phyloP scores from a whole-genome alignment of 495 filamentous ascomycete genomes.

The Thozetella sp. region DNA sequence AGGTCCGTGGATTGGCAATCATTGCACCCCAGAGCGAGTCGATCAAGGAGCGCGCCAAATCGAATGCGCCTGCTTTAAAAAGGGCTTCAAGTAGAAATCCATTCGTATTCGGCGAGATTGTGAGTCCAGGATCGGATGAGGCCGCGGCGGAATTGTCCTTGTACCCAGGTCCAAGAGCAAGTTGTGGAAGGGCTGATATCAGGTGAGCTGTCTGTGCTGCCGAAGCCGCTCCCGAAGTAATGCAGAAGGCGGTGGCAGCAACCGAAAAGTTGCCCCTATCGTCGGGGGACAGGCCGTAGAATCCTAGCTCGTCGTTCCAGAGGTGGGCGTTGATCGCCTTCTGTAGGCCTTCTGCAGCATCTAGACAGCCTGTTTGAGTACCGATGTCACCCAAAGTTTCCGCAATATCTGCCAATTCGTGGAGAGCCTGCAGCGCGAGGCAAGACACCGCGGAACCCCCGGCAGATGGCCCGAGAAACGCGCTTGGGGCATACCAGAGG shows the following conservation, averaged over 20 bases:
- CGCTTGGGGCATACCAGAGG: neutral
- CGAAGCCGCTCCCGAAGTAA: neutral
- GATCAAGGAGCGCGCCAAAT: too few species aligned
- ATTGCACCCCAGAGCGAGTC: too few species aligned
- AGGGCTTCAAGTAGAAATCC: neutral
- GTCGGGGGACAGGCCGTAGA: neutral
- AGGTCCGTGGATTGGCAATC: too few species aligned
- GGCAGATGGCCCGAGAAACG: neutral
- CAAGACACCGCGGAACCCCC: neutral
- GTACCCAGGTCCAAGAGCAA: neutral
- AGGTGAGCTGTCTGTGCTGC: neutral
- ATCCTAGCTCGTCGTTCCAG: neutral
- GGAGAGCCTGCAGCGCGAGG: neutral
- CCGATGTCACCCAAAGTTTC: neutral
- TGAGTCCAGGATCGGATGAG: neutral
- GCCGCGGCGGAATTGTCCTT: neutral
- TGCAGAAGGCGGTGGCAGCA: neutral
- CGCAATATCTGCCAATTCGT: neutral
- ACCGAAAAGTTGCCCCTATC: neutral
- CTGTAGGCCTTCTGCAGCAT: neutral
- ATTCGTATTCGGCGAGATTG: neutral
- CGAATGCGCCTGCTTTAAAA: too few species aligned
- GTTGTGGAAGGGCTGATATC: neutral
- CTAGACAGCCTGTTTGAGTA: neutral
- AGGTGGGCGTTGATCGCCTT: neutral